Conservation (phyloP, 768 basidiomycete species). For the Suillus cothurnatus region DNA sequence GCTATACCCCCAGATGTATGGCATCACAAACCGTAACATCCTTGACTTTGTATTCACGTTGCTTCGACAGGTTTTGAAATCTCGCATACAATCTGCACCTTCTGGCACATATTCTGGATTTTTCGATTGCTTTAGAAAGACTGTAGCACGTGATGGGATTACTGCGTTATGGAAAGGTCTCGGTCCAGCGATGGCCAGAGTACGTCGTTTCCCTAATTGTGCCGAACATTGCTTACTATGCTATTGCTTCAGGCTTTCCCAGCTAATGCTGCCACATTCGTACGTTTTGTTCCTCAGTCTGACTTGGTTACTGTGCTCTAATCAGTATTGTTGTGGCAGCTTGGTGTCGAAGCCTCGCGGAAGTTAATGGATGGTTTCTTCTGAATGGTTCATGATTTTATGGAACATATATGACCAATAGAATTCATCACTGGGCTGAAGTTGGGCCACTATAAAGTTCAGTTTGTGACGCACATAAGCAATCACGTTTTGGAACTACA, state of each 20-base stretch:
- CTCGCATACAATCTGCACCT: slow-evolving; percentile 94
- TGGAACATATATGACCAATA: background rate
- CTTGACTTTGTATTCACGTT: slow-evolving; percentile 10
- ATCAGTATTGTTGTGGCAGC: slow-evolving; percentile 43
- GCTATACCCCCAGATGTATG: slow-evolving; percentile 96
- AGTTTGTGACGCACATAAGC: background rate
- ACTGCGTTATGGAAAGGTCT: slow-evolving; percentile 95
- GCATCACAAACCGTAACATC: slow-evolving; percentile 12
- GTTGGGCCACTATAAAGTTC: background rate
- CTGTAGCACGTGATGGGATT: slow-evolving; percentile 86
- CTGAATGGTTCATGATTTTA: slow-evolving; percentile 24
- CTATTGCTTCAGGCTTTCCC: slow-evolving; percentile 77
- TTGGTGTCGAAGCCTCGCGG: slow-evolving; percentile 91
- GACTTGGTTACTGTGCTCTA: background rate
- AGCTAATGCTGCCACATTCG: slow-evolving; percentile 94
- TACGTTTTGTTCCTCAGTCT: slow-evolving; percentile 42
- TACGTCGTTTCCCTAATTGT: slow-evolving; percentile 38
- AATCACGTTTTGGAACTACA: background rate
- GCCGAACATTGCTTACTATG: background rate
- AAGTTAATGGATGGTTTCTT: slow-evolving; percentile 77
- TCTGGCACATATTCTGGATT: slow-evolving; percentile 96
- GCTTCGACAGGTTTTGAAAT: slow-evolving; percentile 83
- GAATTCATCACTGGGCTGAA: slow-evolving; percentile 12
- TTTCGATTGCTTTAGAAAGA: slow-evolving; percentile 90
- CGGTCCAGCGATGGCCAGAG: slow-evolving; percentile 94